Evolutionary conservation across 1,139 yeast genomes (phyloP).

Genomic region (Zygosaccharomyces sapae): DNA sequence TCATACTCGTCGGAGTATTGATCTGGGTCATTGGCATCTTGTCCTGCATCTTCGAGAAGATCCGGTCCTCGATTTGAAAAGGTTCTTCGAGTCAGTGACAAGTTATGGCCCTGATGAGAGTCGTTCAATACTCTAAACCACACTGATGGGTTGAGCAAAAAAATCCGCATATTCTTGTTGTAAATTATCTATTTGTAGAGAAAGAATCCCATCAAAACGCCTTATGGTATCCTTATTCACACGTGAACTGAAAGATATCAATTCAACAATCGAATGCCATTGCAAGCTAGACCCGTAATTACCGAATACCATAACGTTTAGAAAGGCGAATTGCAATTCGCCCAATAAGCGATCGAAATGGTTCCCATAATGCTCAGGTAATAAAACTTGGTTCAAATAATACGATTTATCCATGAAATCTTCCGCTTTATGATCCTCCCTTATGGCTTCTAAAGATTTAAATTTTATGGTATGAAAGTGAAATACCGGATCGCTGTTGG

Average conservation of each 20-base stretch:
- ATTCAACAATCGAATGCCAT: constrained; percentile 42
- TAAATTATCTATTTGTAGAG: constrained; percentile 35
- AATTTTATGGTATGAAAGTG: constrained; percentile 39
- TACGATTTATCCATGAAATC: constrained; percentile 45
- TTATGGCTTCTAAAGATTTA: constrained; percentile 37
- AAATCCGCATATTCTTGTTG: constrained; percentile 41
- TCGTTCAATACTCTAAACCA: constrained; percentile 19
- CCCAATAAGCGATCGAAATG: constrained; percentile 35
- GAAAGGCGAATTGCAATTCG: constrained; percentile 42
- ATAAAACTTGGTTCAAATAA: constrained; percentile 38
- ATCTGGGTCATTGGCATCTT: constrained; percentile 15
- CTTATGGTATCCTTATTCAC: constrained; percentile 20
- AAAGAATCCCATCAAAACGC: constrained; percentile 32
- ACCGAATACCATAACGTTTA: constrained; percentile 40
- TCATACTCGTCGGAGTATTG: constrained; percentile 17
- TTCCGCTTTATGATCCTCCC: constrained; percentile 37
- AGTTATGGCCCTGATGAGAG: constrained; percentile 14
- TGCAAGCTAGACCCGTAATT: constrained; percentile 46
- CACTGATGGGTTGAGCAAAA: constrained; percentile 28
- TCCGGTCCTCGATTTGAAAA: constrained; percentile 8
- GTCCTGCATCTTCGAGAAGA: constrained; percentile 6
- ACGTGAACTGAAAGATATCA: constrained; percentile 35
- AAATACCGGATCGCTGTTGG: constrained; percentile 29
- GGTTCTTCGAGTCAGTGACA: constrained; percentile 11
- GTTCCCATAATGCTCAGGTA: constrained; percentile 23